Base-by-base conservation (phyloP, 164 flowering plant genomes). In the Macadamia integrifolia region DNA sequence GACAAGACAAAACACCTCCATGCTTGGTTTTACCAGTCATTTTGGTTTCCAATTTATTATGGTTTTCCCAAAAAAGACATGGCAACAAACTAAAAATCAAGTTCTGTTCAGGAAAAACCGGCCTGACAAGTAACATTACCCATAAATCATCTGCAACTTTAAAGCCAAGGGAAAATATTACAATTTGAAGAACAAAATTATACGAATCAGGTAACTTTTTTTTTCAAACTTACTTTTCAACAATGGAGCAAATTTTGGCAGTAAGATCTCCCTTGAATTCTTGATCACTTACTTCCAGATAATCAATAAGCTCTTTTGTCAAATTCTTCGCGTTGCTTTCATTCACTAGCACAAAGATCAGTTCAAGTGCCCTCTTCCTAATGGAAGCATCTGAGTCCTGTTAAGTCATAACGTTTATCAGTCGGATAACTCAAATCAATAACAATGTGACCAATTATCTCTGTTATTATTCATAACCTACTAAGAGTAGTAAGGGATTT, bases 301-400 rank as follows among this genome's bases (percentile, higher is more conserved):
- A 88, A 6, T 95, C 99, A 76, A 91, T 85, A 32, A 95, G 87
- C 73, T 95, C 99, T 80, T 92, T 91, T 29, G 96, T 84, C 79
- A 92, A 72, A 74, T 88, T 76, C 78, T 87, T 85, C 62, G 87
- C 97, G 83, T 92, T 95, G 79, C 68, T 91, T 71, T 91, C 98
- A 81, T 95, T 95, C 69, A 92, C 90, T 43, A 95, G 80, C 72
- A 91, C 86, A 82, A 88, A 95, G 50, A 91, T 81, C 68, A 92
- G 98, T 74, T 92, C 99, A 77, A 95, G 94, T 28, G 98, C 97
- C 74, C 97, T 87, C 80, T 90, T 92, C 76, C 97, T 87, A 68
- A 95, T 92, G 56, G 99, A 95, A 79, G 98, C 96, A 84, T 95
- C 99, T 64, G 89, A 81, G 84, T 92, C 98, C 99, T 95, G 88